Base-by-base conservation (phyloP, 495 filamentous ascomycete species). In the Glarea lozoyensis region DNA sequence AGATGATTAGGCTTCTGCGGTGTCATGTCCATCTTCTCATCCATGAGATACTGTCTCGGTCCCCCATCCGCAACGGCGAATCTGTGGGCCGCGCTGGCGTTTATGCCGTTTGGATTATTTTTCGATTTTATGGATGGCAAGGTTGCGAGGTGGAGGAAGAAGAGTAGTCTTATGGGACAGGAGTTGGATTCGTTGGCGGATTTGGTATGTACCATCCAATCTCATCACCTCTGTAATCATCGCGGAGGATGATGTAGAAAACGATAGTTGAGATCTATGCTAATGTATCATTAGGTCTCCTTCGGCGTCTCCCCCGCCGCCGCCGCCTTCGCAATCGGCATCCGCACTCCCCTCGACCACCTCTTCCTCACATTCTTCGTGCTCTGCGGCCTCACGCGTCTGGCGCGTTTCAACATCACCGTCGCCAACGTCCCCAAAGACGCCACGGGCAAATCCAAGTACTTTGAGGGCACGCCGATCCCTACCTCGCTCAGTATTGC, bases 71-170 rank as follows among this genome's bases (percentile, higher is more conserved):
- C 82, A 36, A 68, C 77, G 52, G 59, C 63, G 12, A 74, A 84
- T 51, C 64, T 96, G 20, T 97, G 81, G 73, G 61, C 78, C 18
- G 90, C 93, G 13, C 79, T 98, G 36, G 76, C 64, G 0, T 86
- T 96, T 61, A 84, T 96, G 68, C 90, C 90, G 2, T 83, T 96
- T 22, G 92, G 89, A 2, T 73, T 97, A 2, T 96, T 96, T 68
- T 98, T 98, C 62, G 92, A 98, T 60, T 94, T 95, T 57, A 88
- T 97, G 80, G 92, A 98, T 61, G 92, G 92, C 50, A 92, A 85
- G 54, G 88, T 98, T 30, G 92, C 92, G 45, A 69, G 92, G 40
- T 97, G 92, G 93, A 74, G 93, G 55, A 81, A 86, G 62, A 97
- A 96, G 76, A 87, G 85, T 47, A 89, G 83, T 43, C 67, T 97